Conservation (phyloP, 257 asterid genomes). For the Nicotiana attenuata region DNA sequence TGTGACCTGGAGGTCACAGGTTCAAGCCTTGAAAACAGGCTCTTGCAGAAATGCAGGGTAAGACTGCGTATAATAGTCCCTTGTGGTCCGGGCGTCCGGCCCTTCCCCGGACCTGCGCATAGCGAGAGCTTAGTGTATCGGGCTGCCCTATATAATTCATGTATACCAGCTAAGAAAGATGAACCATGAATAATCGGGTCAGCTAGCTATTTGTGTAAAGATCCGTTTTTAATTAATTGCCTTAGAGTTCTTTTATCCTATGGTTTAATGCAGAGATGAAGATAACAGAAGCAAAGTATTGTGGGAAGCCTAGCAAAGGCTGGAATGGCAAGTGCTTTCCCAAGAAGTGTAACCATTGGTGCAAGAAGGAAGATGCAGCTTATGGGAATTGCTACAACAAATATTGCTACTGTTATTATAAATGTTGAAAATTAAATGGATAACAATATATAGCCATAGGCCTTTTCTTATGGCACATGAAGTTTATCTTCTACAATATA, state of each 20-base stretch:
- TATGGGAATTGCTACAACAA: slow-evolving; percentile 5
- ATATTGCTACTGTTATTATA: slow-evolving; percentile 2
- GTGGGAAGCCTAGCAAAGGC: not conserved
- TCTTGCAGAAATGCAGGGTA: too few relatives aligned
- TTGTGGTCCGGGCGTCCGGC: too few relatives aligned
- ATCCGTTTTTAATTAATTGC: too few relatives aligned
- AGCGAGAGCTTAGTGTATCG: too few relatives aligned
- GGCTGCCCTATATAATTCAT: too few relatives aligned
- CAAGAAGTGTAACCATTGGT: not conserved
- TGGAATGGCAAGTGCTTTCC: slow-evolving; percentile 1
- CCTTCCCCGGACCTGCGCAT: too few relatives aligned
- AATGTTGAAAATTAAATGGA: not conserved
- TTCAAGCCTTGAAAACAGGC: too few relatives aligned
- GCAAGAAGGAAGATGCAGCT: not conserved
- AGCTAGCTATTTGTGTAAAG: too few relatives aligned
- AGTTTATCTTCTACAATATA: not conserved
- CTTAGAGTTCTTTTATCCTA: not conserved
- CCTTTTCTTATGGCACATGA: not conserved
- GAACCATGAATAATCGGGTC: too few relatives aligned
- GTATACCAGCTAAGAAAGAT: too few relatives aligned
- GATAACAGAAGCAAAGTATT: slow-evolving; percentile 1
- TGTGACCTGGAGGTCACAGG: too few relatives aligned
- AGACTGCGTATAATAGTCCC: too few relatives aligned
- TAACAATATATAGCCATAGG: not conserved
- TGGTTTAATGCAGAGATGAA: not conserved